These are phyloP conservation scores for Blastocystis sp. DNA, from an alignment of 352 stramenopile genomes.

Conservation along the genomic window DNA sequence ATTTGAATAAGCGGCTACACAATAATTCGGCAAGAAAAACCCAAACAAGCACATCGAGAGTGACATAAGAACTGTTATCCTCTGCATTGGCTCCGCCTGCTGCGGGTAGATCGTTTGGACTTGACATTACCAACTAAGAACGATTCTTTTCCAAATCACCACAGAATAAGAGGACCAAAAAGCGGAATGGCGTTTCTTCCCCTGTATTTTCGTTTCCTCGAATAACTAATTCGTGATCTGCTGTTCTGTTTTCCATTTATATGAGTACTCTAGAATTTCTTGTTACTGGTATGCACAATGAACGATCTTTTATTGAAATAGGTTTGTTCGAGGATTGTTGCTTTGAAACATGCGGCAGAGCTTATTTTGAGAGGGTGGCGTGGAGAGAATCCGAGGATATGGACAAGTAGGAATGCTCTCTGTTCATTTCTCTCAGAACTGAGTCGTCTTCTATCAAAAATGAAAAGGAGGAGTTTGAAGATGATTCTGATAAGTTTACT, in stretches of 20 bases:
- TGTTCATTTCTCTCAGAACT: neutral
- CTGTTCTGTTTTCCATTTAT: neutral
- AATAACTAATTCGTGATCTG: no score
- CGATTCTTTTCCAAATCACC: neutral
- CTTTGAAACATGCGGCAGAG: neutral
- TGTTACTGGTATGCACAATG: neutral
- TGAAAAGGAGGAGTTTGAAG: neutral
- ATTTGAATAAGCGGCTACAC: slow-evolving; percentile 51
- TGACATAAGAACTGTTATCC: neutral
- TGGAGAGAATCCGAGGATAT: neutral
- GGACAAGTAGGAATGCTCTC: no score
- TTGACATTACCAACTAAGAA: neutral
- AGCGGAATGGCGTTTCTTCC: neutral
- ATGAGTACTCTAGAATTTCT: neutral
- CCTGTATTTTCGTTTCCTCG: neutral
- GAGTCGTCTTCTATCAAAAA: neutral
- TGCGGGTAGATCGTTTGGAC: neutral
- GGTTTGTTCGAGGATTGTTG: slow-evolving; percentile 22
- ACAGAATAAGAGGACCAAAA: neutral
- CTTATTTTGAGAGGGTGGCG: neutral
- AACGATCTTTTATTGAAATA: neutral
- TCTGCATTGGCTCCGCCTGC: neutral
- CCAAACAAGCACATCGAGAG: slow-evolving; percentile 10
- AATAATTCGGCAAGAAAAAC: neutral
- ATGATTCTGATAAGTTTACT: neutral